Base-by-base conservation (phyloP, 805 yeast genomes). In the Myxozyma lipomycoides region DNA sequence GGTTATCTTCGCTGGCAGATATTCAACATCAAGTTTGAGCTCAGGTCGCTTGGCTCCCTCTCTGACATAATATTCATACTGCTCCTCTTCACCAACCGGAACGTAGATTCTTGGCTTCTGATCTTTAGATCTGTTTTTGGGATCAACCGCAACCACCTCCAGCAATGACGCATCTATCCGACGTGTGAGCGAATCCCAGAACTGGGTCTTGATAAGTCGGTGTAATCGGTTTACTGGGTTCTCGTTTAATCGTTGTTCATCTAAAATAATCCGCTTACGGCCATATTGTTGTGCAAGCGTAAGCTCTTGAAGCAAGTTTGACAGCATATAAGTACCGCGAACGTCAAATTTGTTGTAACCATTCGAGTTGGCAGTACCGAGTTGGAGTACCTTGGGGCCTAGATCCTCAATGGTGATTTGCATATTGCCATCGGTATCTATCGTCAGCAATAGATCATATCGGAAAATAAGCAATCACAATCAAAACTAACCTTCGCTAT, bases 261-360 rank as follows among this genome's bases (percentile, higher is more conserved):
- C 96, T 52, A 89, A 68, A 44, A 86, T 73, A 74, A 88, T 81
- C 62, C 81, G 84, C 55, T 79, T 81, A 56, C 91, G 75, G 6
- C 95, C 95, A 65, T 82, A 78, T 49, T 84, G 72, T 64, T 85
- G 80, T 12, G 96, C 96, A 54, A 88, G 81, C 0, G 96, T 87
- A 58, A 89, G 73, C 67, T 89, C 97, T 70, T 89, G 96, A 49
- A 89, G 73, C 36, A 90, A 69, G 67, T 90, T 90, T 0, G 93
- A 83, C 43, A 89, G 70, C 90, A 85, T 85, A 64, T 89, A 89
- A 0, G 96, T 89, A 2, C 97, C 97, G 52, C 95, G 72, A 49
- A 89, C 76, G 53, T 83, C 86, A 48, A 78, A 77, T 59, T 78
- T 82, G 35, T 79, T 82, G 69, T 70, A 86, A 1, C 96, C 97